Evolutionary conservation across 805 yeast species (phyloP).

Genomic region (Barnettozyma californica): DNA sequence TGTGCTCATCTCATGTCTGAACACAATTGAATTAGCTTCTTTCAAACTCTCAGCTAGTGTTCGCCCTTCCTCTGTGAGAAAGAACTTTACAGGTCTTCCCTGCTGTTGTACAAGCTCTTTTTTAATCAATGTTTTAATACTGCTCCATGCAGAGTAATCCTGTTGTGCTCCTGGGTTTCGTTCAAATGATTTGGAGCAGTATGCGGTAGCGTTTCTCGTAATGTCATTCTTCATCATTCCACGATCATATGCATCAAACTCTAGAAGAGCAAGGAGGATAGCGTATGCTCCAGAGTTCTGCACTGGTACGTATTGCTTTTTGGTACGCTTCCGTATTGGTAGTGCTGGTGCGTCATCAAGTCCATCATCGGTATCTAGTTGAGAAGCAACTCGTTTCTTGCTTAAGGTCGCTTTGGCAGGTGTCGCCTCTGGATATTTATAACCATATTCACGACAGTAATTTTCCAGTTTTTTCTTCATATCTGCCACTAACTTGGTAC

Average conservation of each 20-base stretch:
- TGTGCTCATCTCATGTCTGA: conserved; percentile 22
- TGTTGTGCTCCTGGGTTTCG: conserved; percentile 57
- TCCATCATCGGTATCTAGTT: background rate
- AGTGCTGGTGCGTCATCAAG: background rate
- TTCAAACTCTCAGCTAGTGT: conserved; percentile 55
- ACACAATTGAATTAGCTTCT: conserved; percentile 36
- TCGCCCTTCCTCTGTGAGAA: conserved; percentile 64
- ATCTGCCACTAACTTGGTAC: conserved; percentile 56
- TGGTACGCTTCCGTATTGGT: conserved; percentile 9
- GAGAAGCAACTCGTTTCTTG: background rate
- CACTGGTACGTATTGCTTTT: conserved; percentile 58
- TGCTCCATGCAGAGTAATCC: conserved; percentile 71
- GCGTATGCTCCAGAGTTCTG: conserved; percentile 84
- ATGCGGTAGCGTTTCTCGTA: conserved; percentile 45
- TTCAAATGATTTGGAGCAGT: conserved; percentile 52
- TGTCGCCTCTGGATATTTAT: conserved; percentile 35
- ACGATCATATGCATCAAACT: conserved; percentile 38
- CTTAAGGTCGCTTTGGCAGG: conserved; percentile 8
- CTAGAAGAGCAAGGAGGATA: conserved; percentile 54
- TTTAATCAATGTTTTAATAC: conserved; percentile 56
- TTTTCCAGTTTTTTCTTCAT: conserved; percentile 41
- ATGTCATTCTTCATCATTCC: conserved; percentile 66
- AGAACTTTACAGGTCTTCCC: conserved; percentile 58
- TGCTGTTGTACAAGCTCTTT: conserved; percentile 50
- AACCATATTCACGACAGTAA: conserved; percentile 54